Percentiles rank a stretch among this genome's conserved stretches.
Evolutionary conservation across 768 basidiomycete genomes (phyloP).

Genomic region (Psilocybe subaeruginosa): DNA sequence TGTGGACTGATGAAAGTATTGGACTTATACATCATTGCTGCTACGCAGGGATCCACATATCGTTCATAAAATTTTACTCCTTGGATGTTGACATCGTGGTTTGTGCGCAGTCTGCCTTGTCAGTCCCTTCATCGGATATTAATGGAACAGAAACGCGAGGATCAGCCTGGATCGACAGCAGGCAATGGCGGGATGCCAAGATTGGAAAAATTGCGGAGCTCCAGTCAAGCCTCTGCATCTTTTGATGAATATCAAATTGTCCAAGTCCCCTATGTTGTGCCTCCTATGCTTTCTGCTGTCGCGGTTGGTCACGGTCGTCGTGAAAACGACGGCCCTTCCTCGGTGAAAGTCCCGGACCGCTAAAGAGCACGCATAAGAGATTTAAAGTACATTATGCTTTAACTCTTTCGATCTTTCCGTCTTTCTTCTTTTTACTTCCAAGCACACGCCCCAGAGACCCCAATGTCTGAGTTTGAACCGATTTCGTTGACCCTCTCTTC

Average conservation of each 20-base stretch:
- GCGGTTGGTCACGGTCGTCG: background rate
- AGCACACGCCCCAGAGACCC: background rate
- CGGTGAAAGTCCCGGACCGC: slow-evolving; percentile 21
- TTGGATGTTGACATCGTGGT: slow-evolving; percentile 11
- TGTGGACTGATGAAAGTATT: background rate
- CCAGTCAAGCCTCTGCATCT: background rate
- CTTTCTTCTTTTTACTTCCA: slow-evolving; percentile 10
- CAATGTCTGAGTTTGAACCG: slow-evolving; percentile 53
- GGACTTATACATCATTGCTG: background rate
- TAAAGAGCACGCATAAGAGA: background rate
- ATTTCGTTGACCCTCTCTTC: slow-evolving; percentile 53
- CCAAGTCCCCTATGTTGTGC: background rate
- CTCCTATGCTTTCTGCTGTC: background rate
- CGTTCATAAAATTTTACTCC: background rate
- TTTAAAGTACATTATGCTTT: slow-evolving; percentile 5
- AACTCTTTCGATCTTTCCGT: background rate
- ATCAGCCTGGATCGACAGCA: background rate
- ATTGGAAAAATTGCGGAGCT: background rate
- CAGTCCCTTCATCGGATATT: background rate
- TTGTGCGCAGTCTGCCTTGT: slow-evolving; percentile 1
- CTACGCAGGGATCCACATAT: background rate
- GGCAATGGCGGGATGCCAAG: background rate
- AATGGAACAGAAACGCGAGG: background rate
- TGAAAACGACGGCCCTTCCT: slow-evolving; percentile 14
- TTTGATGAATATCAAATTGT: background rate